Evolutionary conservation across 768 basidiomycete species (phyloP).

Genomic region (Cyathus striatus): DNA sequence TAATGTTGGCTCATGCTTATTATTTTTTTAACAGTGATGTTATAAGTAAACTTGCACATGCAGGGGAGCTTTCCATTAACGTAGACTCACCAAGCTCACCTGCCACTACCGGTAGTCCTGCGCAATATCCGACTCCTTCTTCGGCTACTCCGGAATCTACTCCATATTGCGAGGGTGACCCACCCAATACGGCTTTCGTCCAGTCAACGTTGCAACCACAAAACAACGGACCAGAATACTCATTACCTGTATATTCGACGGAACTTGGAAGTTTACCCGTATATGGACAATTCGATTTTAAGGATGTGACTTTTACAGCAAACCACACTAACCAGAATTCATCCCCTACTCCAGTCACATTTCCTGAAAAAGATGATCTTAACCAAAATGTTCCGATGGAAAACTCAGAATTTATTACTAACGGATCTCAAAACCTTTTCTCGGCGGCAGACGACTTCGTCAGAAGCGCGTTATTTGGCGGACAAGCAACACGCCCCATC

Average conservation of each 20-base stretch:
- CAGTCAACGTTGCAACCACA: conserved; percentile 7
- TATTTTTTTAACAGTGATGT: conserved; percentile 21
- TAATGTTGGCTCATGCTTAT: background rate
- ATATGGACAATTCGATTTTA: conserved; percentile 34
- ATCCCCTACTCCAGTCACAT: conserved; percentile 1
- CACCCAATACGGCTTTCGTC: conserved; percentile 8
- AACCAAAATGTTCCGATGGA: conserved; percentile 4
- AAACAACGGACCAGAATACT: conserved; percentile 17
- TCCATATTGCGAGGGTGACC: conserved; percentile 17
- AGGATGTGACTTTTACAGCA: conserved; percentile 15
- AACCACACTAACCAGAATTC: conserved; percentile 1
- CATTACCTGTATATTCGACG: conserved; percentile 50
- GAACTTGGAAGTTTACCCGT: conserved; percentile 54
- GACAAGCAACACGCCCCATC: conserved; percentile 2
- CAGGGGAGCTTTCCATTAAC: conserved; percentile 22
- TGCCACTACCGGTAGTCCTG: too few relatives aligned
- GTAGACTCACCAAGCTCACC: background rate
- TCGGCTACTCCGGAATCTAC: conserved; percentile 6
- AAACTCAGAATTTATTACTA: background rate
- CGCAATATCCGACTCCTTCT: conserved; percentile 6
- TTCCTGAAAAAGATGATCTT: conserved; percentile 4
- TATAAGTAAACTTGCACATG: conserved; percentile 27
- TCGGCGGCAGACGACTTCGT: conserved; percentile 2
- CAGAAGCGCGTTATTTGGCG: conserved; percentile 7
- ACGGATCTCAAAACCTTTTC: background rate